Conservation (phyloP, 441 rosid genomes). For the Raphanus hybrid region DNA sequence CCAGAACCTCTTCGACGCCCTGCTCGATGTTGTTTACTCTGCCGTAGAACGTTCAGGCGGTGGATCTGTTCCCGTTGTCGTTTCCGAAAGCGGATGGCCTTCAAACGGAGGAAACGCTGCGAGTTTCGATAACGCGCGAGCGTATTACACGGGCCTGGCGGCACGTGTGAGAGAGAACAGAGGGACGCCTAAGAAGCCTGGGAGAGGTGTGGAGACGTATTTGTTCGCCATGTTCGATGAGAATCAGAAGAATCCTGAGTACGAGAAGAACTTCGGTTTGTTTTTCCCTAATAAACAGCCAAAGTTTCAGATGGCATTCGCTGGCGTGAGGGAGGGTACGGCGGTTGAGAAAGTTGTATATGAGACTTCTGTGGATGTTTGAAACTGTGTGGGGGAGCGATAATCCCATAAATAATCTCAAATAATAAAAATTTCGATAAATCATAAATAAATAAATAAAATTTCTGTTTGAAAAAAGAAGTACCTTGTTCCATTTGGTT, state of each 20-base stretch:
- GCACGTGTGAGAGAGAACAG: conserved; percentile 42
- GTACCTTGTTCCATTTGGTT: too few species aligned
- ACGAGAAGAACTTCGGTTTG: conserved; percentile 60
- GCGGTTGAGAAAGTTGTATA: conserved; percentile 34
- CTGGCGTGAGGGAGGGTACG: conserved; percentile 14
- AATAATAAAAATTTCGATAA: background rate
- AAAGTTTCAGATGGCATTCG: conserved; percentile 44
- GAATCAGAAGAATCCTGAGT: conserved; percentile 56
- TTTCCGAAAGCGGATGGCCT: conserved; percentile 78
- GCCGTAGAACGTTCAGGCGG: conserved; percentile 51
- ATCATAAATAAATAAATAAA: background rate
- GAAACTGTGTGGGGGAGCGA: conserved; percentile 10
- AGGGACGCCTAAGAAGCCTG: conserved; percentile 66
- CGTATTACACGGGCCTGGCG: conserved; percentile 50
- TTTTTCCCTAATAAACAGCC: conserved; percentile 57
- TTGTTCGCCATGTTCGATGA: conserved; percentile 65
- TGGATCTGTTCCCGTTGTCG: conserved; percentile 47
- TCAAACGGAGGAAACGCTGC: conserved; percentile 51
- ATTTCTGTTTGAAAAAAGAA: background rate
- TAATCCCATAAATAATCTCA: background rate
- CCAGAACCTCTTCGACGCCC: conserved; percentile 69
- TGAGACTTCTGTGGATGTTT: background rate
- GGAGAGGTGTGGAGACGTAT: conserved; percentile 57
- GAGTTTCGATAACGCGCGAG: conserved; percentile 44
- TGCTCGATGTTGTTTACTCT: conserved; percentile 52